A percentile compares a stretch with the other conserved stretches of the same genome.
Evolutionary conservation across 2,329 filamentous ascomycete genomes (phyloP).

Genomic region (Fusarium camptoceras): DNA sequence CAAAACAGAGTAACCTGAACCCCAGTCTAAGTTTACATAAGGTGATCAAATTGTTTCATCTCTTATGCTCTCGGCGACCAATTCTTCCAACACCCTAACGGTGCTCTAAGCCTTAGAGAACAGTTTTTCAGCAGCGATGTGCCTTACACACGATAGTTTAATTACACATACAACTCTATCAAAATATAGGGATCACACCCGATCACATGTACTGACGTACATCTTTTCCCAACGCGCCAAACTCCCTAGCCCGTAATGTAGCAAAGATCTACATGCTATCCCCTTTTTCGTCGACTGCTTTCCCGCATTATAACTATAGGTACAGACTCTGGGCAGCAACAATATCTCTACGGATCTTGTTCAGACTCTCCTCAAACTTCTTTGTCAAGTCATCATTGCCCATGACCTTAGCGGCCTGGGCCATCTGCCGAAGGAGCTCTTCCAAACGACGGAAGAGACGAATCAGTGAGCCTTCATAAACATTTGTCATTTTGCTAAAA

Average conservation of each 20-base stretch:
- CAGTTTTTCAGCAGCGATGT: slow-evolving; percentile 1
- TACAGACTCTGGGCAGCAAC: slow-evolving; percentile 96
- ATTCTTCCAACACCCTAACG: no score
- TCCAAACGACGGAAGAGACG: slow-evolving; percentile 95
- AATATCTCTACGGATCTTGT: slow-evolving; percentile 91
- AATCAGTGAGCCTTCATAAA: slow-evolving; percentile 96
- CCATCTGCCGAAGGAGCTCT: slow-evolving; percentile 94
- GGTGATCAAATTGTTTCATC: no score
- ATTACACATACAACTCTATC: slow-evolving; percentile 27
- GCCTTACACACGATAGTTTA: slow-evolving; percentile 6
- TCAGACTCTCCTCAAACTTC: slow-evolving; percentile 89
- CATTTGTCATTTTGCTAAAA: slow-evolving; percentile 95
- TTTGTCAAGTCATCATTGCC: slow-evolving; percentile 91
- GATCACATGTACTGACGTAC: slow-evolving; percentile 20
- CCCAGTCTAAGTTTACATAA: no score
- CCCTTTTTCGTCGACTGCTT: slow-evolving; percentile 15
- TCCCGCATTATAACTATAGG: slow-evolving; percentile 64
- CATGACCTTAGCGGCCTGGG: slow-evolving; percentile 96
- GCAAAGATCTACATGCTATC: slow-evolving; percentile 34
- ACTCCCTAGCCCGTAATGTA: slow-evolving; percentile 43
- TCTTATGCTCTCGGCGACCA: no score
- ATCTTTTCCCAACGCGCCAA: slow-evolving; percentile 41
- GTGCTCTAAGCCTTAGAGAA: no score
- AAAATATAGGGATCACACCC: slow-evolving; percentile 20
- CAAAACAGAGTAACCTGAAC: no score